A percentile compares a stretch with the other conserved stretches of the same genome.
Evolutionary conservation across 805 yeast genomes (phyloP).

Genomic region (Starmerella geochares): DNA sequence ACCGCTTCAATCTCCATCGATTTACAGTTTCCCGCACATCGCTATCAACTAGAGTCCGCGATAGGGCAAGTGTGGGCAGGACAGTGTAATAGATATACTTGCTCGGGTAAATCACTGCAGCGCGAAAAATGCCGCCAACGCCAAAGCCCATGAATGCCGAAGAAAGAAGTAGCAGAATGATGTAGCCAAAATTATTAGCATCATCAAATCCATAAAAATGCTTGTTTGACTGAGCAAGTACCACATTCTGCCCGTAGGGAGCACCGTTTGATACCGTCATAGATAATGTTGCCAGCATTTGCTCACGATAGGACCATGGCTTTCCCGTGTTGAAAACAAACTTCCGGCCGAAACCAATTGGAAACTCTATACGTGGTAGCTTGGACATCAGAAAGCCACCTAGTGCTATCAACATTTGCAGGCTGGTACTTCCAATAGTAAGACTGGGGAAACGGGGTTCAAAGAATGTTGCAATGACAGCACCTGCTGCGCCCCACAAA

Average conservation of each 20-base stretch:
- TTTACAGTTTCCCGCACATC: conserved; percentile 30
- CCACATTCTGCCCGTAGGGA: conserved; percentile 3
- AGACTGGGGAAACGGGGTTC: conserved; percentile 48
- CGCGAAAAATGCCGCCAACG: conserved; percentile 54
- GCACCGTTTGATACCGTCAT: conserved; percentile 24
- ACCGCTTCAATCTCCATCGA: conserved; percentile 51
- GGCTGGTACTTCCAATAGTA: conserved; percentile 43
- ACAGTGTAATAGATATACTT: conserved; percentile 45
- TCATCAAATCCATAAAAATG: background rate
- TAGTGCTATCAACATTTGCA: conserved; percentile 53
- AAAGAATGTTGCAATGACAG: conserved; percentile 49
- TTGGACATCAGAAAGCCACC: conserved; percentile 39
- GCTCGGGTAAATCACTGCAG: conserved; percentile 45
- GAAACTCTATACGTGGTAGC: conserved; percentile 15
- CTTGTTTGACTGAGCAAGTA: background rate
- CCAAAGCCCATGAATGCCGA: conserved; percentile 58
- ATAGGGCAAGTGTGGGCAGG: conserved; percentile 41
- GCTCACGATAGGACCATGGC: conserved; percentile 32
- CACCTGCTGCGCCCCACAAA: conserved; percentile 44
- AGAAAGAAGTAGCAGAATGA: conserved; percentile 42
- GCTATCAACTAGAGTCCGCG: conserved; percentile 36
- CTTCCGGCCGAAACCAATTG: conserved; percentile 8
- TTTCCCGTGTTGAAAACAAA: conserved; percentile 37
- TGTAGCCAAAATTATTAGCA: conserved; percentile 35
- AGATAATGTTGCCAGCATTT: conserved; percentile 3